Evolutionary conservation across 2,329 filamentous ascomycete genomes (phyloP).

Genomic region (Colletotrichum musae): DNA sequence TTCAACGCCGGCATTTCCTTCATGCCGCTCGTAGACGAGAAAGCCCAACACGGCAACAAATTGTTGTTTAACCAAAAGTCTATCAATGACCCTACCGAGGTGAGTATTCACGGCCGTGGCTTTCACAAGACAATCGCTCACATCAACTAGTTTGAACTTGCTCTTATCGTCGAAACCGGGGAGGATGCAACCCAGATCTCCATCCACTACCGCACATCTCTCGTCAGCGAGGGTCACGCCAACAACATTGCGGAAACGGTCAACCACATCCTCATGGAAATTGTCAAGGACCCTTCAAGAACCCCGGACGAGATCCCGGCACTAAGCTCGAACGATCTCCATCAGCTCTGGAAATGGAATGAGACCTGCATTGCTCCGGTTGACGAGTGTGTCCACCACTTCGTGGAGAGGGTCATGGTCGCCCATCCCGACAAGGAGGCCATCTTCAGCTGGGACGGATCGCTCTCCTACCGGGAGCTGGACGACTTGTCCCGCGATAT

Average conservation of each 20-base stretch:
- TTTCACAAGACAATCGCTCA: neutral
- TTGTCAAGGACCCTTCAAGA: conserved; percentile 14
- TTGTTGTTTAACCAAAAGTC: conserved; percentile 27
- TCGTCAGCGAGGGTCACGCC: conserved; percentile 42
- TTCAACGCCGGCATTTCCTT: conserved; percentile 53
- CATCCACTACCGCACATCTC: conserved; percentile 35
- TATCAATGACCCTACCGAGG: conserved; percentile 19
- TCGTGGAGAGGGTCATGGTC: conserved; percentile 10
- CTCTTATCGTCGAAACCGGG: conserved; percentile 21
- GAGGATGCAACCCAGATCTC: conserved; percentile 14
- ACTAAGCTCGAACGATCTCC: conserved; percentile 40
- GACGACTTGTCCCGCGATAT: conserved; percentile 31
- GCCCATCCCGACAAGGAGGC: conserved; percentile 36
- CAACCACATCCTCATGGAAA: conserved; percentile 44
- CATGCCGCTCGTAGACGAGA: conserved; percentile 11
- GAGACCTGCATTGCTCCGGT: conserved; percentile 33
- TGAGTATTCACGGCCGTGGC: neutral
- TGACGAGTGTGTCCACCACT: conserved; percentile 42
- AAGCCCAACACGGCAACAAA: conserved; percentile 43
- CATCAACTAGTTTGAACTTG: conserved; percentile 21
- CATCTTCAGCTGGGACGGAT: conserved; percentile 49
- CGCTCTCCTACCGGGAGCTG: conserved; percentile 49
- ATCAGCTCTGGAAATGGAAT: conserved; percentile 43
- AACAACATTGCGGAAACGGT: conserved; percentile 51
- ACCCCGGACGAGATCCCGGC: conserved; percentile 31